phyloP scores from a whole-genome alignment of 345 rosid genomes.

The Isatis tinctoria region DNA sequence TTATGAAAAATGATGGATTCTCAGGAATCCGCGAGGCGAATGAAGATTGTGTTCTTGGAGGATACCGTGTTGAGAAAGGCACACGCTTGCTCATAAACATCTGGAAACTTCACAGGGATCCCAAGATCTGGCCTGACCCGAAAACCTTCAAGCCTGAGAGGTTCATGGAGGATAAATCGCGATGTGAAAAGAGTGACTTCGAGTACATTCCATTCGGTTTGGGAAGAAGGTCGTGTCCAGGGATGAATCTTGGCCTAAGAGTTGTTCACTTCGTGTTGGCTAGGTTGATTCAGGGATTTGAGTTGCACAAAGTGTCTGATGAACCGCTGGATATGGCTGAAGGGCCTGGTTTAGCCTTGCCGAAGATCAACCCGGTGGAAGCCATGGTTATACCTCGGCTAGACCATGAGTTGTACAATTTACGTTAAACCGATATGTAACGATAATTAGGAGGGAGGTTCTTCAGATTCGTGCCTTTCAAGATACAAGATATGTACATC shows the following conservation, averaged over 20 bases:
- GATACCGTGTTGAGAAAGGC: constrained; percentile 44
- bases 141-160: constrained; percentile 44
- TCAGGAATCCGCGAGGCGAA: constrained; percentile 43
- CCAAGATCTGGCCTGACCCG: constrained; percentile 41
- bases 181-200: constrained; percentile 15
- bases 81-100: constrained; percentile 48
- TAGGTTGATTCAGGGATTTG: constrained; percentile 47
- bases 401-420: constrained; percentile 16
- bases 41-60: constrained; percentile 44
- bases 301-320: not conserved
- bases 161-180: constrained; percentile 34
- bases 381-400: constrained; percentile 44
- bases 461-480: not conserved
- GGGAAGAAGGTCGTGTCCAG: constrained; percentile 63
- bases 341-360: constrained; percentile 46
- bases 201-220: constrained; percentile 45
- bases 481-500: not conserved
- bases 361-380: constrained; percentile 39
- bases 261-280: constrained; percentile 46
- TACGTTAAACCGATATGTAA: not conserved
- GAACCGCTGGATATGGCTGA: constrained; percentile 42
- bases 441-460: not conserved
- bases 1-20: not conserved
- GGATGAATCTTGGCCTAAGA: constrained; percentile 36
- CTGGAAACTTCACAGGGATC: constrained; percentile 62